Base-by-base conservation (phyloP, 257 asterid genomes). In the Jacaranda mimosifolia region DNA sequence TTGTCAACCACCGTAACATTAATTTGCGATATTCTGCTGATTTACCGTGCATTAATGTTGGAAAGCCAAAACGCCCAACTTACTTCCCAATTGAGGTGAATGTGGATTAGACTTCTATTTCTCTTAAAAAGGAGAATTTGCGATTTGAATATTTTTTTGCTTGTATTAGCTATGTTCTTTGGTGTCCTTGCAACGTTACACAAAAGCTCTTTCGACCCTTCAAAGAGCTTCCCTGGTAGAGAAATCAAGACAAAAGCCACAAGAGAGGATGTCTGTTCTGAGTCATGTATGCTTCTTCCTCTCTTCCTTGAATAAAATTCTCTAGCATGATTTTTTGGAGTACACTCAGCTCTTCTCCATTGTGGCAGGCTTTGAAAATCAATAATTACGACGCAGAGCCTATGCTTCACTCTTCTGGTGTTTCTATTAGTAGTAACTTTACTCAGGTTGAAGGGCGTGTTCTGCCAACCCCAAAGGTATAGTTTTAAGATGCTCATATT, bases 391-490 rank as follows among this genome's bases (percentile, higher is more conserved):
- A 89, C 51, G 85, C 88, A 7, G 98, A 92, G 77, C 98, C 97
- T 19, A 75, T 94, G 78, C 96, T 92, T 70, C 90, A 86, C 36
- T 77, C 97, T n/a, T 89, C 92, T 67, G 97, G 97, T 1, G 82
- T 94, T 80, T 83, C 94, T 5, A 89, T 94, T 19, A 87, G 52
- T 77, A 85, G 58, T 14, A 86, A n/a, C 83, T 91, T 94, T 48
- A 92, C 97, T 46, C 92, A 87, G 83, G 86, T 94, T 57, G 98
- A 94, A 49, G 98, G 97, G 18, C 97, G 98, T 13, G 79, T 92
- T 74, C 89, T 94, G 52, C 92, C 86, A 46, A 80, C 98, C 12
- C 98, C 98, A 3, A 94, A 86, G 96, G 98, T 90, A 83, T 9
- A 63, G 42, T 45, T 52, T 38, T 32, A 59, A 32, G 11, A 17